Conservation (phyloP, 2,329 filamentous ascomycete species). For the Diplocarpon mali region DNA sequence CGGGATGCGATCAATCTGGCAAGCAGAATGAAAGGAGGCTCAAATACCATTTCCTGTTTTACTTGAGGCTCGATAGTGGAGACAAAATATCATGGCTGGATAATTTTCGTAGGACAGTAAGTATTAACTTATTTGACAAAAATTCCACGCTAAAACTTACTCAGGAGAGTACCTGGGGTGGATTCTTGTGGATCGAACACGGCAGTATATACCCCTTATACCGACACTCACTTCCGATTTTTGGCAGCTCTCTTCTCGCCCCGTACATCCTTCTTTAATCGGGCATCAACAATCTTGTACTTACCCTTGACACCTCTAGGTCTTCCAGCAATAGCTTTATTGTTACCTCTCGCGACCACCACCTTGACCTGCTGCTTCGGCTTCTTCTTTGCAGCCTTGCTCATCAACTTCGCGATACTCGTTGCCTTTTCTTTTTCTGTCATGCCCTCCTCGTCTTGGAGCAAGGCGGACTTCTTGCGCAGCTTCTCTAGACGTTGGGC, state of each 20-base stretch:
- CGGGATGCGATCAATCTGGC: no score
- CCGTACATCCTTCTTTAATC: constrained; percentile 93
- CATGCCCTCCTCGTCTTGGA: constrained; percentile 82
- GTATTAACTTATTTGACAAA: no score
- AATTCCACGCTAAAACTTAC: no score
- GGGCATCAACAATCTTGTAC: constrained; percentile 92
- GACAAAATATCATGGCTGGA: no score
- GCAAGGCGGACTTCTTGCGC: constrained; percentile 88
- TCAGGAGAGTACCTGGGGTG: no score
- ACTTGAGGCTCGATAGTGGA: no score
- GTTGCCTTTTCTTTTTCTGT: constrained; percentile 94
- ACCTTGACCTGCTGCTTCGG: constrained; percentile 73
- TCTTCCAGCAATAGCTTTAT: constrained; percentile 75
- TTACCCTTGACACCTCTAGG: constrained; percentile 89
- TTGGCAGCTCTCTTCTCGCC: constrained; percentile 73
- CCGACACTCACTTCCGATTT: constrained; percentile 46
- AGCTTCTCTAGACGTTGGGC: constrained; percentile 87
- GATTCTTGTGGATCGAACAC: no score
- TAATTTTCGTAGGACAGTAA: no score
- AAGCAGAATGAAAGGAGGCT: no score
- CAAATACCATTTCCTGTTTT: no score
- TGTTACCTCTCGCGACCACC: constrained; percentile 76
- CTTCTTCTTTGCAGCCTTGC: constrained; percentile 76
- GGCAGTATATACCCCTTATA: background rate
- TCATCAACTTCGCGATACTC: constrained; percentile 71